A percentile compares a stretch with the other conserved stretches of the same genome.
Conservation (phyloP, 768 basidiomycete species). For the Boletus coccyginus region DNA sequence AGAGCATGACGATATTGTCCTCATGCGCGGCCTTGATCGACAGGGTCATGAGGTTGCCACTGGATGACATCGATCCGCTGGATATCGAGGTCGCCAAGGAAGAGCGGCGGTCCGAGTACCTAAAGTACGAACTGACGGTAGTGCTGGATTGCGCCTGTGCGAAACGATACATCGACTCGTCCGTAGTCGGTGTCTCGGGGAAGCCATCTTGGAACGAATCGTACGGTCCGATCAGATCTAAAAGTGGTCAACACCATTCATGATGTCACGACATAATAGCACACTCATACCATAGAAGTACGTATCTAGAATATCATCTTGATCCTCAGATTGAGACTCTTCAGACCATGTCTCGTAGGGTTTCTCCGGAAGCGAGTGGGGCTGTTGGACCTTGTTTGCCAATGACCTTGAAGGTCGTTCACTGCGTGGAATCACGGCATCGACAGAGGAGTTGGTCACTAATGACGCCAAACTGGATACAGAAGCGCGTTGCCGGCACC, state of each 20-base stretch:
- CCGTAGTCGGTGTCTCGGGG: conserved; percentile 22
- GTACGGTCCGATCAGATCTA: conserved; percentile 24
- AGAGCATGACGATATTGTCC: conserved; percentile 61
- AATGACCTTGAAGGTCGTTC: conserved; percentile 15
- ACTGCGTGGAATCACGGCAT: conserved; percentile 51
- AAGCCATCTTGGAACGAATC: conserved; percentile 8
- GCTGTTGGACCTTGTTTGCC: conserved; percentile 9
- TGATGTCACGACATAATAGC: background rate
- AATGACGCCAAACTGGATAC: conserved; percentile 55
- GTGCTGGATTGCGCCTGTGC: conserved; percentile 7
- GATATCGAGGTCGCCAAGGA: conserved; percentile 35
- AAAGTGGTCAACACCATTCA: conserved; percentile 2
- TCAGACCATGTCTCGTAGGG: conserved; percentile 22
- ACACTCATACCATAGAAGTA: conserved; percentile 38
- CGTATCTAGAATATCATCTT: conserved; percentile 40
- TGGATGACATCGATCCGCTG: conserved; percentile 35
- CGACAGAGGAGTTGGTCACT: conserved; percentile 55
- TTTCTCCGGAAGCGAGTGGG: conserved; percentile 18
- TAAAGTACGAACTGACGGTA: conserved; percentile 4
- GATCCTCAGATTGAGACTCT: conserved; percentile 21
- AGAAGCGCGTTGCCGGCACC: conserved; percentile 35
- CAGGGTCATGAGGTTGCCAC: conserved; percentile 30
- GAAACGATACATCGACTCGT: conserved; percentile 8
- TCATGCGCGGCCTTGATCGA: conserved; percentile 65
- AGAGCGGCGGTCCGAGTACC: conserved; percentile 20